Evolutionary conservation across 768 basidiomycete genomes (phyloP), one percentile per base, ranked within the genome.

Genomic region (Mycena vulgaris): DNA sequence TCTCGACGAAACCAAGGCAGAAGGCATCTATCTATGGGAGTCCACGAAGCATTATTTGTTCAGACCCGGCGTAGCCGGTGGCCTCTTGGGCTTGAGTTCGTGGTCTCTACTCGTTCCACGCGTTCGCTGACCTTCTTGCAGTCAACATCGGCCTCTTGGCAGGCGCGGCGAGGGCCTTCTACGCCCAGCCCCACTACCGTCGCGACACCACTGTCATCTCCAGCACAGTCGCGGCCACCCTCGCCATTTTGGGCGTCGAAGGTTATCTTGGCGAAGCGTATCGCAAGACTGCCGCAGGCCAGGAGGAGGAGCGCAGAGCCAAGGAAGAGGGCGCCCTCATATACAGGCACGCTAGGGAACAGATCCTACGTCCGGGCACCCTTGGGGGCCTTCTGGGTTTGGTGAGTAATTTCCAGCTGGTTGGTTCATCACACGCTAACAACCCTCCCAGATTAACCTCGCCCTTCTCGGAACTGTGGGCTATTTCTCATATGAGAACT

Each of bases 91-190:
- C 48, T 77, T 94, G 51, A 85, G 93, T 93, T 71, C 21, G 64
- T 21, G 1, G 8, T 30, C 42, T 21, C 40, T 27, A 6, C 23
- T 42, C 35, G 11, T 23, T 4, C 19, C 33, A 3, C 31, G n/a
- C 42, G 57, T 52, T 63, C 27, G 40, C 40, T 53, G 25, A 28
- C 25, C n/a, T 17, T 14, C 16, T 47, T 58, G 0, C 65, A 93
- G 93, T 92, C 55, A 95, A 95, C 78, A 80, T 94, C 71, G 93
- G 93, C 23, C 79, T 94, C 23, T 74, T 94, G 30, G 87, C 88
- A 1, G 87, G 88, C 11, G 83, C 89, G 25, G 89, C 90, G 5
- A 92, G 90, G 74, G 82, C 85, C 10, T 89, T 92, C 74, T 94
- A 93, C 80, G 84, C 83, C 5, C 81, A 88, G 35, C 90, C 91